Base-by-base conservation (phyloP, 371 early-diverging fungal species). In the Edhazardia aedis region DNA sequence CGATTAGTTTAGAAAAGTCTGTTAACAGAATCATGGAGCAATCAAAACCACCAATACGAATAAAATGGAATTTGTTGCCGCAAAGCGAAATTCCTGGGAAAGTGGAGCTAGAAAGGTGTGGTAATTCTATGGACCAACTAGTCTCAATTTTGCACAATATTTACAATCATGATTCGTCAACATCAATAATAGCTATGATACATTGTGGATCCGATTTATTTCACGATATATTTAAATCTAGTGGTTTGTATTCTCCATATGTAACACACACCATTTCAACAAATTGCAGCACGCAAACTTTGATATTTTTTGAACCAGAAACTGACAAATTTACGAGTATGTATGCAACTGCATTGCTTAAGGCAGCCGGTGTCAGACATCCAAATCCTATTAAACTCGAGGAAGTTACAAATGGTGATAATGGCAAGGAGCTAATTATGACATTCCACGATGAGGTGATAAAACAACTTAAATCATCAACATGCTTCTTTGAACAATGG, bases 261-360 rank as follows among this genome's bases (percentile, higher is more conserved):
- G 11, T 54, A 29, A 18, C 37, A 18, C 51, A 51, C 36, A 28
- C 2, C 6, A 2, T 54, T 3, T 24, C 51, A 4, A 19, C 55
- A 48, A 4, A 23, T n/a, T 54, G 55, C 22, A 54, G 47, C 9
- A 54, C 55, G 3, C 4, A 28, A 6, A 54, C 55, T 4, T 7
- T 54, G 23, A 54, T 54, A 26, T 54, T 54, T 25, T 47, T 51
- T 4, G 55, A 54, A 24, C 2, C 25, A 3, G 55, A 54, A 26
- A 14, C 2, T 7, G 12, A 4, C n/a, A 54, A 54, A 29, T 23
- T 46, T 27, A 11, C 28, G 16, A 3, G 7, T 7, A 28, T 39
- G 3, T 28, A 46, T 7, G 3, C 36, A 4, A 54, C 55, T n/a
- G 55, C 55, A 9, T 11, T 54, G 27, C 4, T 54, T 2, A 27